phyloP scores from a whole-genome alignment of 1,284 basidiomycete genomes.

The Cutaneotrichosporon sp. region DNA sequence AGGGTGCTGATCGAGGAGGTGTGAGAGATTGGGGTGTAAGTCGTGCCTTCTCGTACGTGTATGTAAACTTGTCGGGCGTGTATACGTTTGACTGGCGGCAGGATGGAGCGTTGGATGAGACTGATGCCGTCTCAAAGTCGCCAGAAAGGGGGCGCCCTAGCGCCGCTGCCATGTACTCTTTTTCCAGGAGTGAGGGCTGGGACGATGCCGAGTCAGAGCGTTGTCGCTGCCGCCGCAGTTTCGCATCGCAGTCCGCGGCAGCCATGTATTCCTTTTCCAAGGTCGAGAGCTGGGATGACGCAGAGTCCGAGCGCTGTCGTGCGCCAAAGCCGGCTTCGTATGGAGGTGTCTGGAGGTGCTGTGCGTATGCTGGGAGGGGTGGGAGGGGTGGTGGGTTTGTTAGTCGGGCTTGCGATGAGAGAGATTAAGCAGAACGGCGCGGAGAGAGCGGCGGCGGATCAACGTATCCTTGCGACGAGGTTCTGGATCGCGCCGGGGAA shows the following conservation, averaged over 20 bases:
- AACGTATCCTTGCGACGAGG: neutral
- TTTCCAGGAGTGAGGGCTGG: neutral
- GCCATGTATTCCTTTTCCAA: neutral
- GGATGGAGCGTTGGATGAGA: neutral
- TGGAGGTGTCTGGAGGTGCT: neutral
- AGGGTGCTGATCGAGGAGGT: neutral
- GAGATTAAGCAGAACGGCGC: no score
- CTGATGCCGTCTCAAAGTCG: constrained; percentile 1
- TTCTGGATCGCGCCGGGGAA: neutral
- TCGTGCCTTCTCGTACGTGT: neutral
- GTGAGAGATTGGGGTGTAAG: neutral
- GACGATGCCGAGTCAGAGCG: neutral
- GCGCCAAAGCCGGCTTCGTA: neutral
- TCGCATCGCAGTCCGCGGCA: neutral
- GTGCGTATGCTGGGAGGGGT: neutral
- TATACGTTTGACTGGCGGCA: neutral
- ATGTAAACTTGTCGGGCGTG: neutral
- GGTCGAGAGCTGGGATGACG: neutral
- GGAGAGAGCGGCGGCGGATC: neutral
- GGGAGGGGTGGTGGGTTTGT: neutral
- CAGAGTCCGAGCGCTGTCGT: neutral
- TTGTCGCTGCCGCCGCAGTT: neutral
- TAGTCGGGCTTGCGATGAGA: neutral
- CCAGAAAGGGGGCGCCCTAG: neutral
- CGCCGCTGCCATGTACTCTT: neutral